Percentiles rank a stretch among this genome's conserved stretches.
phyloP scores from a whole-genome alignment of 164 flowering plant species.

The Platanus orientalis region DNA sequence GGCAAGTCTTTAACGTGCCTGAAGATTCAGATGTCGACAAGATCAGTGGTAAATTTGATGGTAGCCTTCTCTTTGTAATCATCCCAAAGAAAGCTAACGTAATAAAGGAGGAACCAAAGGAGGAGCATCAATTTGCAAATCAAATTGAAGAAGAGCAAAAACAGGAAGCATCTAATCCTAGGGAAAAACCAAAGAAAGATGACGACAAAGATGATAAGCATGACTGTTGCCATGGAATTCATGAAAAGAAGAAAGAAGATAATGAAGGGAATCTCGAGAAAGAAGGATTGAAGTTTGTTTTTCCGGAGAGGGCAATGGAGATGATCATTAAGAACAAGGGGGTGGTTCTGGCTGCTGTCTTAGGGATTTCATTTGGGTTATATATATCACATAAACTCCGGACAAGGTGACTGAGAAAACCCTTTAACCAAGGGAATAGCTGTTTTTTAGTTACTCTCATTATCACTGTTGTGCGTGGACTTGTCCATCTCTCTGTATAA shows the following conservation, averaged over 20 bases:
- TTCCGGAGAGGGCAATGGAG: constrained; percentile 14
- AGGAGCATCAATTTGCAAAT: not conserved
- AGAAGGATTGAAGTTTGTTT: constrained; percentile 1
- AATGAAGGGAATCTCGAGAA: constrained; percentile 4
- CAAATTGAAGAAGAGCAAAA: constrained; percentile 9
- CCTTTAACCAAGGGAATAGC: too few relatives aligned
- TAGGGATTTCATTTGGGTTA: constrained; percentile 47
- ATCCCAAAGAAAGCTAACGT: constrained; percentile 36
- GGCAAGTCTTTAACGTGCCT: constrained; percentile 30
- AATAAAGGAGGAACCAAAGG: constrained; percentile 8
- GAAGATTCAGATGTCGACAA: constrained; percentile 28
- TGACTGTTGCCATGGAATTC: not conserved
- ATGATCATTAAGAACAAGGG: constrained; percentile 30
- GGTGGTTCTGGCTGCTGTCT: constrained; percentile 30
- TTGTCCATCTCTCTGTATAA: not conserved
- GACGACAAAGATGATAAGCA: not conserved
- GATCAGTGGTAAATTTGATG: constrained; percentile 39
- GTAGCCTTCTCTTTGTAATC: constrained; percentile 34
- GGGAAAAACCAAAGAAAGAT: constrained; percentile 8
- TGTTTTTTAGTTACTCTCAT: not conserved
- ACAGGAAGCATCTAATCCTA: not conserved
- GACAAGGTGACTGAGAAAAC: constrained; percentile 10
- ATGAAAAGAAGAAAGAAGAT: not conserved
- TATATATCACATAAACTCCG: constrained; percentile 27
- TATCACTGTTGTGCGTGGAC: not conserved